Evolutionary conservation across 2,329 filamentous ascomycete genomes (phyloP).

Genomic region (Helotiales sp.): DNA sequence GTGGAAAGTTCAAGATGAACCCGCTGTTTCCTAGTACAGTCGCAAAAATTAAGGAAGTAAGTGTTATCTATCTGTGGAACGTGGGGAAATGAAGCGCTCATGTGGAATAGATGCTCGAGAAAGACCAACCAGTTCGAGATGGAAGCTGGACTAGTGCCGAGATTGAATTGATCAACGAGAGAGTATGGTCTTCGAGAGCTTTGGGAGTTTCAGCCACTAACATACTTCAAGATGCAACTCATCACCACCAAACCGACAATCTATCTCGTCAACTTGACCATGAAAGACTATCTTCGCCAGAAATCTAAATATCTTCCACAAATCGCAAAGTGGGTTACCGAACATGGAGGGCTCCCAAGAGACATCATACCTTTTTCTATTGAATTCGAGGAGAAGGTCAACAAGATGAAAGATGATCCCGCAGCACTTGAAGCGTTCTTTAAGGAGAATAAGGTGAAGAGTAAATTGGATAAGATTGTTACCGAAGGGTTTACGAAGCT

Average conservation of each 20-base stretch:
- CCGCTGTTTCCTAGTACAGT: slow-evolving; percentile 46
- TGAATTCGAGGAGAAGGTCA: slow-evolving; percentile 46
- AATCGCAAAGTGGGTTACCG: slow-evolving; percentile 47
- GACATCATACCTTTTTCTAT: slow-evolving; percentile 47
- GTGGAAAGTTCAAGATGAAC: slow-evolving; percentile 47
- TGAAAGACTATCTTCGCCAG: slow-evolving; percentile 48
- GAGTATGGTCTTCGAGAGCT: slow-evolving; percentile 30
- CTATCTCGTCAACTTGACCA: slow-evolving; percentile 47
- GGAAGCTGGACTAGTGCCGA: slow-evolving; percentile 45
- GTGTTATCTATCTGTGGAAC: neutral
- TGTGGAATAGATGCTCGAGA: slow-evolving; percentile 38
- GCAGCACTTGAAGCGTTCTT: slow-evolving; percentile 38
- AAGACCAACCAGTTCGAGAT: slow-evolving; percentile 43
- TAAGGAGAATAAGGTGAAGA: slow-evolving; percentile 44
- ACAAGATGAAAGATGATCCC: slow-evolving; percentile 40
- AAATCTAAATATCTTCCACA: slow-evolving; percentile 47
- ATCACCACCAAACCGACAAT: slow-evolving; percentile 48
- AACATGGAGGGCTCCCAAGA: slow-evolving; percentile 42
- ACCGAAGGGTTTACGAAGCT: slow-evolving; percentile 46
- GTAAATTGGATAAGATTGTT: slow-evolving; percentile 43
- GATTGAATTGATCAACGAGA: slow-evolving; percentile 47
- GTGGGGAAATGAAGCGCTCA: neutral
- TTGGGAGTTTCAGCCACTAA: neutral
- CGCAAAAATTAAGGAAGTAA: slow-evolving; percentile 40
- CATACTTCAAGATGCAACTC: slow-evolving; percentile 32